Evolutionary conservation across 192 early-diverging fungal species (phyloP).

Genomic region (Phycomyces blakesleeanus): DNA sequence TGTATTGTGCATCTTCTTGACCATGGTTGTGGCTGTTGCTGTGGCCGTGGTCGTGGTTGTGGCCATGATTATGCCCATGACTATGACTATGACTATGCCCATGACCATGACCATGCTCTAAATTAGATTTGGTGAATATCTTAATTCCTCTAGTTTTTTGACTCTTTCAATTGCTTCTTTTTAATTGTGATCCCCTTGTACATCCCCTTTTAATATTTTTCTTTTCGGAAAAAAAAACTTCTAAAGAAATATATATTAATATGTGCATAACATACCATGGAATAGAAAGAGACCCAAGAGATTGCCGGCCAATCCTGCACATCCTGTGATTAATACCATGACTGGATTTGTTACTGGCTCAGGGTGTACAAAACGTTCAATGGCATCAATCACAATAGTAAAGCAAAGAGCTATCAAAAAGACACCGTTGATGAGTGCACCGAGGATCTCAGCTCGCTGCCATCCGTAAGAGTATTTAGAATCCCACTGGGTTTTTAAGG

Average conservation of each 20-base stretch:
- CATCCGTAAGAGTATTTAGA: conserved; percentile 81
- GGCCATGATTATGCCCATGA: conserved; percentile 23
- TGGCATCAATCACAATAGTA: conserved; percentile 82
- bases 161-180: background rate
- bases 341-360: conserved; percentile 67
- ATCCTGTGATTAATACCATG: conserved; percentile 74
- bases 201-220: background rate
- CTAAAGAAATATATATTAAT: too few relatives aligned
- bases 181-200: background rate
- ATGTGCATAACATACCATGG: conserved; percentile 51
- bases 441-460: conserved; percentile 89
- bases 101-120: conserved; percentile 47
- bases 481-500: conserved; percentile 52
- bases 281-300: conserved; percentile 79
- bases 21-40: conserved; percentile 19
- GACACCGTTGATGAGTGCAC: conserved; percentile 90
- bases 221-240: background rate
- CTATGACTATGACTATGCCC: conserved; percentile 52
- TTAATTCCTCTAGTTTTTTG: background rate
- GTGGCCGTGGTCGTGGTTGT: conserved; percentile 35
- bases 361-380: conserved; percentile 74
- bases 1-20: conserved; percentile 8
- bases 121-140: background rate
- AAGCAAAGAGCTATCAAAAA: conserved; percentile 88
- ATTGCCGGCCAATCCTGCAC: conserved; percentile 75